Conservation (phyloP, 495 filamentous ascomycete genomes). For the Hypoxylon fragiforme region DNA sequence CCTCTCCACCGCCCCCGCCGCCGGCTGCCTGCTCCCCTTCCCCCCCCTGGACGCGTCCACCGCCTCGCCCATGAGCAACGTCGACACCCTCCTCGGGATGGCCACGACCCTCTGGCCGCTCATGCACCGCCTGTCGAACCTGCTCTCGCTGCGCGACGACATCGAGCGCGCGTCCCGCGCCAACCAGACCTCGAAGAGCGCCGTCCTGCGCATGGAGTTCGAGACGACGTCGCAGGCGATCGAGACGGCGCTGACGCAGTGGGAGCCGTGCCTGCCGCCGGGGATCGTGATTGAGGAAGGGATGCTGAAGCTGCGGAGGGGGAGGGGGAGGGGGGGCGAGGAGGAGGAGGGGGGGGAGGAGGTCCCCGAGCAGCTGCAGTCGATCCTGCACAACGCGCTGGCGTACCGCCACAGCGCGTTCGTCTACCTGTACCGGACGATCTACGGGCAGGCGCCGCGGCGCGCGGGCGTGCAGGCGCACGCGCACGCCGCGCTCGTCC, state of each 20-base stretch:
- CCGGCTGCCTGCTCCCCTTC: conserved; percentile 47
- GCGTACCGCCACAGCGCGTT: conserved; percentile 64
- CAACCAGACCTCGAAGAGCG: conserved; percentile 50
- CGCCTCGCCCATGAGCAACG: conserved; percentile 50
- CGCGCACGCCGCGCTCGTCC: conserved; percentile 50
- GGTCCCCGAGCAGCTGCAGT: conserved; percentile 44
- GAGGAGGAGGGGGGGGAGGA: too few relatives aligned
- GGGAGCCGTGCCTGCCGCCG: conserved; percentile 52
- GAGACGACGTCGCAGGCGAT: conserved; percentile 58
- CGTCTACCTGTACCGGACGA: conserved; percentile 63
- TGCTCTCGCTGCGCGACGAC: conserved; percentile 55
- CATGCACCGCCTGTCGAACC: conserved; percentile 61
- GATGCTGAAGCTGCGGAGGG: conserved; percentile 6
- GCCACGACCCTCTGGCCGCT: conserved; percentile 65
- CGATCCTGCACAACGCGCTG: conserved; percentile 62
- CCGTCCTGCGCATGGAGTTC: conserved; percentile 58
- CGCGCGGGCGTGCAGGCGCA: conserved; percentile 56
- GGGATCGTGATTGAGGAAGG: conserved; percentile 13
- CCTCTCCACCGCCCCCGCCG: conserved; percentile 53
- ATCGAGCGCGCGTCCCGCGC: conserved; percentile 45
- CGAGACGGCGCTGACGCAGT: conserved; percentile 57
- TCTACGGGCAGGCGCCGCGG: conserved; percentile 48
- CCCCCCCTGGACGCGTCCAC: conserved; percentile 51
- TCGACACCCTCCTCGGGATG: conserved; percentile 65
- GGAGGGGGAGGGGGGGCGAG: too few relatives aligned